phyloP scores from a whole-genome alignment of 371 early-diverging fungal species.

The Sporodiniella umbellata region DNA sequence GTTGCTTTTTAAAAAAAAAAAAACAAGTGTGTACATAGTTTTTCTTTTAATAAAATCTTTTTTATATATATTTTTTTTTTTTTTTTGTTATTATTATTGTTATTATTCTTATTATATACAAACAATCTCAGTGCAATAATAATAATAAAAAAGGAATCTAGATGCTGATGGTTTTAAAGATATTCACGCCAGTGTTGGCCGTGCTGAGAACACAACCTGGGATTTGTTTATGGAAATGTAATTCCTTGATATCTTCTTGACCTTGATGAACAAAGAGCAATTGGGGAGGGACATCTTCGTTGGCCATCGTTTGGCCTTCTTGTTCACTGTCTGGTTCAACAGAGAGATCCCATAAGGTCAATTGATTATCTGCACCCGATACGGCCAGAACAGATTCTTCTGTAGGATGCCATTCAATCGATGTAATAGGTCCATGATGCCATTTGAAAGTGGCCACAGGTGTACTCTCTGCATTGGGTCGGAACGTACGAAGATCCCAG shows the following conservation, averaged over 20 bases:
- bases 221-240: conserved; percentile 94
- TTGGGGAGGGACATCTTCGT: conserved; percentile 91
- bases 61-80: neutral
- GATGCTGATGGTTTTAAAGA: conserved; percentile 89
- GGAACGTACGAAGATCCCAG: conserved; percentile 92
- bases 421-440: conserved; percentile 91
- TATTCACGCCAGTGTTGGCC: conserved; percentile 86
- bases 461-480: conserved; percentile 42
- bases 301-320: conserved; percentile 56
- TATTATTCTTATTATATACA: neutral
- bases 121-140: too few species aligned
- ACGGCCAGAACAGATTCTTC: conserved; percentile 94
- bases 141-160: conserved; percentile 8
- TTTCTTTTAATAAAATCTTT: too few species aligned
- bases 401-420: conserved; percentile 95
- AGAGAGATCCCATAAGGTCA: conserved; percentile 96
- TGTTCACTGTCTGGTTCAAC: conserved; percentile 94
- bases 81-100: neutral
- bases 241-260: conserved; percentile 90
- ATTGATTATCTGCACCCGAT: conserved; percentile 92
- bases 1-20: too few species aligned
- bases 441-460: conserved; percentile 96
- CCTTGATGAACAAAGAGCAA: conserved; percentile 95
- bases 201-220: conserved; percentile 90
- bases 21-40: neutral